These are phyloP conservation scores for Margaritispora aquatica DNA, from an alignment of 495 filamentous ascomycete genomes.

Conservation along the genomic window DNA sequence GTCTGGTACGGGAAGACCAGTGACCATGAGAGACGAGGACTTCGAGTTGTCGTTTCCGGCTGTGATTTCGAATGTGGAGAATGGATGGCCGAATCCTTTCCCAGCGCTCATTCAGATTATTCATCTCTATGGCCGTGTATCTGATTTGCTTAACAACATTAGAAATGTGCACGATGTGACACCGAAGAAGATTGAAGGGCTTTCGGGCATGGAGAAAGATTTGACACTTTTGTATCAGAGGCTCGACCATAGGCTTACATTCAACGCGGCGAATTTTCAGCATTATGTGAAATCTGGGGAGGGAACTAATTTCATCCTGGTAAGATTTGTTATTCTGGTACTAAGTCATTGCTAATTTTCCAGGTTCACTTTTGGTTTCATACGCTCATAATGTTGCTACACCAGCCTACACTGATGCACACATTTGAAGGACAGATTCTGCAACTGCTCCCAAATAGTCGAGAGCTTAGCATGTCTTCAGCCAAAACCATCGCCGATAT, in stretches of 20 bases:
- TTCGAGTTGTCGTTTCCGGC: slow-evolving; percentile 70
- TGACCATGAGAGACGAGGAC: slow-evolving; percentile 73
- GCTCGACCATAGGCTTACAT: slow-evolving; percentile 64
- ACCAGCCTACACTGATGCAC: slow-evolving; percentile 74
- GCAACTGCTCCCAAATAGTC: slow-evolving; percentile 67
- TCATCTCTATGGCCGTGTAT: slow-evolving; percentile 74
- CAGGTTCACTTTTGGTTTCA: slow-evolving; percentile 86
- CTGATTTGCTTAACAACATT: slow-evolving; percentile 79
- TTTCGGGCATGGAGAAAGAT: slow-evolving; percentile 69
- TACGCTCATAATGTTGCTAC: slow-evolving; percentile 74
- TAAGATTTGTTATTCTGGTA: background rate
- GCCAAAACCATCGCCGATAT: slow-evolving; percentile 88
- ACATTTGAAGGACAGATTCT: slow-evolving; percentile 64
- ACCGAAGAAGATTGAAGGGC: slow-evolving; percentile 57
- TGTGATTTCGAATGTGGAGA: slow-evolving; percentile 49
- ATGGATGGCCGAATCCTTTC: slow-evolving; percentile 69
- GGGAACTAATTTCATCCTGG: slow-evolving; percentile 73
- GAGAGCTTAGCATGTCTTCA: slow-evolving; percentile 78
- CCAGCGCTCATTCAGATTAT: slow-evolving; percentile 75
- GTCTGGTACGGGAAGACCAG: slow-evolving; percentile 72
- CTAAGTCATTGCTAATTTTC: background rate
- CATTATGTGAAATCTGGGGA: slow-evolving; percentile 70
- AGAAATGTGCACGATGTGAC: slow-evolving; percentile 69
- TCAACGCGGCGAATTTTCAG: slow-evolving; percentile 73
- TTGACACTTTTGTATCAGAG: slow-evolving; percentile 74